A percentile compares a stretch with the other conserved stretches of the same genome.
These are phyloP conservation scores for Agarophyton chilense DNA, from an alignment of 23 red algal genomes.

Conservation along the genomic window DNA sequence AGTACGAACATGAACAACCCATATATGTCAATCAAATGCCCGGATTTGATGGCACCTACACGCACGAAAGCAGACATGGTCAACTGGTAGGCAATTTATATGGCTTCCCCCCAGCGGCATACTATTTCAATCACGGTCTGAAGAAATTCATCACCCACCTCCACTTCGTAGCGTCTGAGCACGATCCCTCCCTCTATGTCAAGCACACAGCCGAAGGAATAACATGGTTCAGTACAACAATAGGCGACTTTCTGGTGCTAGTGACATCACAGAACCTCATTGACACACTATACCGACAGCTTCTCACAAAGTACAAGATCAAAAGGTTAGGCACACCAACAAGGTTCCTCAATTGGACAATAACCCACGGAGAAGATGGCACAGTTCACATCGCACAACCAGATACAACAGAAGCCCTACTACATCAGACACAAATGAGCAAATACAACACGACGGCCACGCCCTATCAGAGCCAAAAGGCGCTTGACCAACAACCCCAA, in stretches of 20 bases:
- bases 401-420: background rate
- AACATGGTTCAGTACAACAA: background rate
- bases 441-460: too few species aligned
- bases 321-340: background rate
- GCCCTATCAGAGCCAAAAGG: background rate
- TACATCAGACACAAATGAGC: background rate
- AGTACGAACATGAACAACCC: background rate
- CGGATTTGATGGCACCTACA: background rate
- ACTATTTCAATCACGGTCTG: background rate
- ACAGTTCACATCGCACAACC: too few species aligned
- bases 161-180: background rate
- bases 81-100: background rate
- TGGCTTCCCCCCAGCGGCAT: background rate
- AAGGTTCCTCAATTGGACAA: background rate
- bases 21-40: too few species aligned
- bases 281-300: background rate
- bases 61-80: background rate
- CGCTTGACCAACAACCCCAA: background rate
- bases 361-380: too few species aligned
- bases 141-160: background rate
- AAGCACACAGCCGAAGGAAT: background rate
- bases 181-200: background rate
- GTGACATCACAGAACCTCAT: background rate
- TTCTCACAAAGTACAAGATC: background rate
- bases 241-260: constrained; percentile 12